Base-by-base conservation (phyloP, 2,329 filamentous ascomycete species). In the Arthrobotrys megalospora region DNA sequence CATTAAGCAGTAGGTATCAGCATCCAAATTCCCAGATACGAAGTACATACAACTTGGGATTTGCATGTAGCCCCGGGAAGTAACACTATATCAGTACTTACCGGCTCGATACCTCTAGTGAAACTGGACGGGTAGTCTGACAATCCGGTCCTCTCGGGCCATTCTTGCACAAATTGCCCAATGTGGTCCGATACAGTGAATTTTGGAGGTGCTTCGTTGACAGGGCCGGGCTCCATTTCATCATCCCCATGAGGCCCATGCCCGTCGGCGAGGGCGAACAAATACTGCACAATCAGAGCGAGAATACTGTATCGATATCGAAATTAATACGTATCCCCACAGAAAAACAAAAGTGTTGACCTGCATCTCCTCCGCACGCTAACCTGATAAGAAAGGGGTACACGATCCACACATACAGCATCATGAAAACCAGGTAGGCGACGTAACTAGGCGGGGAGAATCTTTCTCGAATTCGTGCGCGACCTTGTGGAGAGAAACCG, bases 61-160 rank as follows among this genome's bases (percentile, higher is more conserved):
- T 38, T 21, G n/a, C 62, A 52, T 50, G 36, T 21, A 24, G 10
- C 14, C 14, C 28, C 21, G n/a, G 50, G n/a, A 43, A 28, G 0
- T 34, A 3, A 21, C 58, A 16, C 12, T 10, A 58, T 38, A 34
- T 7, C n/a, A 43, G 14, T 41, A 60, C 79, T 43, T 79, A 82
- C 81, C 52, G 79, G 80, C 55, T 81, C 80, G 7, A 86, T 84
- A 60, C 88, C 87, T 11, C 86, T 85, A 7, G 88, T 86, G 75
- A 89, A 88, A 69, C 88, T 86, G 2, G 87, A 85, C 0, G 87
- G 86, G 75, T 87, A 87, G 83, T 85, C 86, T 0, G 84, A 81
- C 34, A 78, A 41, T 38, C 67, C 75, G 24, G 45, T 78, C 24
- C 50, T 72, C 28, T 64, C 52, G 6, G 60, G 41, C 75, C 75